Percentiles rank a stretch among this genome's conserved stretches.
Evolutionary conservation across 805 yeast genomes (phyloP).

Genomic region (Kluyveromyces dobzhanskii): DNA sequence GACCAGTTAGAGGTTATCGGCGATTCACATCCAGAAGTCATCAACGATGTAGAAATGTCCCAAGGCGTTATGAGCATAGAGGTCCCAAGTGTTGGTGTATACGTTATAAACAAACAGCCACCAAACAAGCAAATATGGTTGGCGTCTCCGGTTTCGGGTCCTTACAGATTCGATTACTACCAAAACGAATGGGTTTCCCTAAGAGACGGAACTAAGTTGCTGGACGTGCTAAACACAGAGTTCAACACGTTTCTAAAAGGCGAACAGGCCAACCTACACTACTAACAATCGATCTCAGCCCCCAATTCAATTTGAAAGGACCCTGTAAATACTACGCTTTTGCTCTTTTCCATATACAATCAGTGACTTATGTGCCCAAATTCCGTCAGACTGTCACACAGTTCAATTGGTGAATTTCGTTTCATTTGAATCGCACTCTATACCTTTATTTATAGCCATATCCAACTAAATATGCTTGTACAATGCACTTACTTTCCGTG

Average conservation of each 20-base stretch:
- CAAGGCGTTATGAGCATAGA: constrained; percentile 82
- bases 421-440: no score
- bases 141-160: constrained; percentile 89
- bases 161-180: constrained; percentile 72
- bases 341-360: no score
- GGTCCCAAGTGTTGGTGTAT: constrained; percentile 67
- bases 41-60: constrained; percentile 52
- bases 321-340: not conserved
- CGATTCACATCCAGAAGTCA: constrained; percentile 58
- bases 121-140: constrained; percentile 97
- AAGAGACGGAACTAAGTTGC: constrained; percentile 48
- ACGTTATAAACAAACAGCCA: constrained; percentile 94
- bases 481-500: no score
- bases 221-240: constrained; percentile 45
- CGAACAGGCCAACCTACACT: constrained; percentile 8
- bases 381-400: no score
- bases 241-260: constrained; percentile 29
- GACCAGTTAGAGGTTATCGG: constrained; percentile 61
- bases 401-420: no score
- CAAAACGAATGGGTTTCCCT: constrained; percentile 71
- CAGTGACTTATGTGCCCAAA: no score
- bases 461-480: no score
- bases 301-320: no score
- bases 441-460: no score
- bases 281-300: no score